Base-by-base conservation (phyloP, 2,329 filamentous ascomycete species). In the Cladophialophora carrionii region DNA sequence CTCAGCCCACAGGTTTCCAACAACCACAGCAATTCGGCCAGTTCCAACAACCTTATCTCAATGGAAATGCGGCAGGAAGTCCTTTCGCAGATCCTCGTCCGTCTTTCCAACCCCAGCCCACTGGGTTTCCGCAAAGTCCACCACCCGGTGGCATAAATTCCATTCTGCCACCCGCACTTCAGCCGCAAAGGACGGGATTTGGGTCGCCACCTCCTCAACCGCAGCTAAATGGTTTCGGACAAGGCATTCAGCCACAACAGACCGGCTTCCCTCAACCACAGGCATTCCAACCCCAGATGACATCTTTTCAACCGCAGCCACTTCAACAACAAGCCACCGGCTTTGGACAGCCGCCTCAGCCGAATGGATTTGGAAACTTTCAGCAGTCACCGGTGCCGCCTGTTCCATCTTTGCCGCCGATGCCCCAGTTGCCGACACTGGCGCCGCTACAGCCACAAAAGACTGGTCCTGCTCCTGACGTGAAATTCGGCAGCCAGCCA, bases 381-480 rank as follows among this genome's bases (percentile, higher is more conserved):
- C 78, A 84, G 68, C 78, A 81, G 67, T 76, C 81, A 43, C 80
- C 83, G 4, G 76, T 86, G 29, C 83, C 84, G 31, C 87, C 85
- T 10, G 80, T 87, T 61, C 84, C 85, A 26, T 79, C 57, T 34
- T 29, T 60, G 32, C 83, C 84, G 31, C 87, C 85, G 8, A 80
- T 87, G 60, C 84, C 85, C 26, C 80, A 85, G 55, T 81, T 88
- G 73, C 81, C 79, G 68, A 81, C 84, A n/a, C 75, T 82, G 53
- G 80, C 86, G 55, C 88, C 90, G 65, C 78, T 94, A 61, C 79
- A 88, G 68, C 86, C 91, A 53, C 91, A 96, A 76, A 88, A 90
- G 81, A 96, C 91, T 8, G 91, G 91, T 0, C 95, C 95, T 6
- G 83, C 94, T 22, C 95, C 95, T 53, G 87, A 92, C 26, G 89